Percentiles rank a stretch among this genome's conserved stretches.
Conservation (phyloP, 73 alveolate genomes). For the Vitrella brassicaformis region DNA sequence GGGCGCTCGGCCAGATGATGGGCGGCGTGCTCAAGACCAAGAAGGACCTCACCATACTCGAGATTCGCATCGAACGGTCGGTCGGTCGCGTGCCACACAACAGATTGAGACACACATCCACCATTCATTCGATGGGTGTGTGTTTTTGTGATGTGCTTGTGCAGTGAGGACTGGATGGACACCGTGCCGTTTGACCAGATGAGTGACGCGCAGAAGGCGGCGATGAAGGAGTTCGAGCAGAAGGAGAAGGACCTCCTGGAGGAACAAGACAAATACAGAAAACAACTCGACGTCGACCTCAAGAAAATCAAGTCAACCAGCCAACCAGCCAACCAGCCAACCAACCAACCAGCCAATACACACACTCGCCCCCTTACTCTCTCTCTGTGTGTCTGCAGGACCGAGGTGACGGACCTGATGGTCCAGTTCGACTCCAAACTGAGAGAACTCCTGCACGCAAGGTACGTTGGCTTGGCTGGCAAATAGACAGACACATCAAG, state of each 20-base stretch:
- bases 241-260: slow-evolving; percentile 73
- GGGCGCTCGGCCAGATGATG: slow-evolving; percentile 80
- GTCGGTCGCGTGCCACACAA: too few relatives aligned
- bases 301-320: too few relatives aligned
- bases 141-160: too few relatives aligned
- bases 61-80: slow-evolving; percentile 63
- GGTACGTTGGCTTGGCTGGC: not conserved
- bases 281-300: slow-evolving; percentile 52
- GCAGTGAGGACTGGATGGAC: slow-evolving; percentile 90
- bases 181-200: slow-evolving; percentile 72
- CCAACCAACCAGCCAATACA: too few relatives aligned
- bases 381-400: too few relatives aligned
- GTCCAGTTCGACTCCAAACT: slow-evolving; percentile 44
- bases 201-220: slow-evolving; percentile 69
- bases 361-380: too few relatives aligned
- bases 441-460: slow-evolving; percentile 14
- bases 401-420: slow-evolving; percentile 43
- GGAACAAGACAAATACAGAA: slow-evolving; percentile 69
- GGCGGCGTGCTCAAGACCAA: slow-evolving; percentile 76
- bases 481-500: not conserved
- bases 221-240: slow-evolving; percentile 59
- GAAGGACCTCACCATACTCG: slow-evolving; percentile 66
- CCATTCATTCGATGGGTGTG: too few relatives aligned
- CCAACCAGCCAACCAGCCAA: too few relatives aligned
- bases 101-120: too few relatives aligned